A percentile compares a stretch with the other conserved stretches of the same genome.
These are phyloP conservation scores for Xylaria sp. DNA, from an alignment of 2,329 filamentous ascomycete species.

Conservation along the genomic window DNA sequence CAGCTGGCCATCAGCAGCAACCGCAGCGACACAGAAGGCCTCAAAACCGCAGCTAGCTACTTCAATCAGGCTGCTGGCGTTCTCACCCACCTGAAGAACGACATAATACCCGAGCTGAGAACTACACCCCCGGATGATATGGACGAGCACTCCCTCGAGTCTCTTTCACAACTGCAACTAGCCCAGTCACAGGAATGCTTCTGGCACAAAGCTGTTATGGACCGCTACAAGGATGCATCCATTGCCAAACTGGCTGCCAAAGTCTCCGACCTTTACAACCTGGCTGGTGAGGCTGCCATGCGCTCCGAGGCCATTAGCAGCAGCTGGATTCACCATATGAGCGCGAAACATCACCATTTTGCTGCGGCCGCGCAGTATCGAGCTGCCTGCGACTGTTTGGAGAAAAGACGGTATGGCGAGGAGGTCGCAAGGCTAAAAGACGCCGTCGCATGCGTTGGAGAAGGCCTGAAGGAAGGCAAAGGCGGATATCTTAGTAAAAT, in stretches of 20 bases:
- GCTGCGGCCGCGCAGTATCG: slow-evolving; percentile 93
- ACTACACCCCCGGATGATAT: slow-evolving; percentile 91
- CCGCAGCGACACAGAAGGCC: slow-evolving; percentile 76
- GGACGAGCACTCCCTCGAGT: slow-evolving; percentile 86
- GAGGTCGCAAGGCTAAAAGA: slow-evolving; percentile 88
- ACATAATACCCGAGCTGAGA: slow-evolving; percentile 81
- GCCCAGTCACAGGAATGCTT: slow-evolving; percentile 97
- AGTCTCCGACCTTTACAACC: slow-evolving; percentile 88
- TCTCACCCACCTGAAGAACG: slow-evolving; percentile 75
- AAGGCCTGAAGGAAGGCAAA: slow-evolving; percentile 82
- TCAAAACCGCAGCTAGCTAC: slow-evolving; percentile 88
- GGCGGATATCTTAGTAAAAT: slow-evolving; percentile 77
- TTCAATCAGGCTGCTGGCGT: slow-evolving; percentile 89
- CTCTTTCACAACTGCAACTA: slow-evolving; percentile 80
- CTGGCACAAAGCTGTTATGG: slow-evolving; percentile 96
- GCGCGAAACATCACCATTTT: slow-evolving; percentile 96
- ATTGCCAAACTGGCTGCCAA: slow-evolving; percentile 89
- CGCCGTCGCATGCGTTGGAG: slow-evolving; percentile 79
- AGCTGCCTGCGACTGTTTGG: slow-evolving; percentile 86
- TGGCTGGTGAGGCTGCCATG: slow-evolving; percentile 83
- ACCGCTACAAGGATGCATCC: slow-evolving; percentile 87
- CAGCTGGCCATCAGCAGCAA: slow-evolving; percentile 86
- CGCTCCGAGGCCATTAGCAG: slow-evolving; percentile 89
- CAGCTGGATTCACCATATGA: slow-evolving; percentile 98
- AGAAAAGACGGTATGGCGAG: slow-evolving; percentile 94